These are phyloP conservation scores for Fusarium sp. DNA, from an alignment of 2,329 filamentous ascomycete genomes.

Conservation along the genomic window DNA sequence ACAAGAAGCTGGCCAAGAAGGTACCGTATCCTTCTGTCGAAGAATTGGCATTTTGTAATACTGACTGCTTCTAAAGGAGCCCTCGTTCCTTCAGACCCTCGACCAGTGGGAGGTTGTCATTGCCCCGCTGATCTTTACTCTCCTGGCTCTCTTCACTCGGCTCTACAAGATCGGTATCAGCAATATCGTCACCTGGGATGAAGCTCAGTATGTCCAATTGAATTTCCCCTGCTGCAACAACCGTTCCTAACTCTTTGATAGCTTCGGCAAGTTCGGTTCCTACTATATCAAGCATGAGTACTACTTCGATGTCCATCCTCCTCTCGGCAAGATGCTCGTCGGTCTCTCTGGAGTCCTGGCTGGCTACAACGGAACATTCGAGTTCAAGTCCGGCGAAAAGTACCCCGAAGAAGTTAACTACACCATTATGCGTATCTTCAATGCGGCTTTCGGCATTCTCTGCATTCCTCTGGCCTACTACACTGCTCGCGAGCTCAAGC, in stretches of 20 bases:
- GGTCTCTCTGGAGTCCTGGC: conserved; percentile 95
- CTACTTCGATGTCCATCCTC: conserved; percentile 94
- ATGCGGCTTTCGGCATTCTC: conserved; percentile 91
- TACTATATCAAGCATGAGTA: conserved; percentile 99
- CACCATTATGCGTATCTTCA: conserved; percentile 98
- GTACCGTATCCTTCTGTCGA: conserved; percentile 52
- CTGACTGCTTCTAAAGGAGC: conserved; percentile 57
- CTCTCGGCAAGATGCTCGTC: conserved; percentile 98
- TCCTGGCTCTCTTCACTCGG: conserved; percentile 74
- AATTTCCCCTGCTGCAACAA: not conserved
- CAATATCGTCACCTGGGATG: conserved; percentile 76
- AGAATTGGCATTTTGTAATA: conserved; percentile 5
- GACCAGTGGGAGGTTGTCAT: conserved; percentile 73
- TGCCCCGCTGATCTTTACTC: conserved; percentile 71
- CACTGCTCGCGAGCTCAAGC: conserved; percentile 90
- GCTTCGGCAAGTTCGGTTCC: conserved; percentile 97
- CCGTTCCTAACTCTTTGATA: conserved; percentile 54
- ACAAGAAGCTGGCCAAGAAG: conserved; percentile 71
- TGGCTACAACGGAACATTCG: conserved; percentile 98
- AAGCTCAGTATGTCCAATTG: conserved; percentile 68
- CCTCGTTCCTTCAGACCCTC: conserved; percentile 72
- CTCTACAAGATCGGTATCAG: conserved; percentile 78
- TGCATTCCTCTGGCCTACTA: conserved; percentile 96
- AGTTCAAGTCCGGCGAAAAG: conserved; percentile 98
- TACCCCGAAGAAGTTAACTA: conserved; percentile 96